Base-by-base conservation (phyloP, 208 protist genomes). In the Jaenimonas drosophilae region DNA sequence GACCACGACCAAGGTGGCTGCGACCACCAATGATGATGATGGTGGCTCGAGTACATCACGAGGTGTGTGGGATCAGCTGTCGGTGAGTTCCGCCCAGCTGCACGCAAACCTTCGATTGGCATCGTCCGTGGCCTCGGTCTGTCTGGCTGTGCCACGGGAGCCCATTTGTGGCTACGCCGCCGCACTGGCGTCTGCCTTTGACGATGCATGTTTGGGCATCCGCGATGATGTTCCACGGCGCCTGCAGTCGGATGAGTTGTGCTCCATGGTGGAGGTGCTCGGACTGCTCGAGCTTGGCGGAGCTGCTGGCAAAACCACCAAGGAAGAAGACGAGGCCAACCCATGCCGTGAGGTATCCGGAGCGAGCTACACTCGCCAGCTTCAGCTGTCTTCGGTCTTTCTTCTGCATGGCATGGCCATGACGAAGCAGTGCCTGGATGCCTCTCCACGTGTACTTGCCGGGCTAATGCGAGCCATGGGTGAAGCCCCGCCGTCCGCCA, bases 401-500 rank as follows among this genome's bases (percentile, higher is more conserved):
- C 19, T 70, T 12, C 21, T 75, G 44, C 74, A 83, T 36, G 47
- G 55, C 45, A 64, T 83, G 19, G 54, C 61, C 24, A 7, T 66
- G 24, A 71, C 74, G 9, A 76, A 77, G 51, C 74, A 77, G 27
- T 64, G 65, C 23, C 48, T 77, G 11, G 69, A 83, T 37, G 74
- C 59, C 21, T 60, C 62, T 5, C 53, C 45, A 5, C 34, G 16
- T 17, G 14, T 63, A 1, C 42, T 71, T 39, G 36, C 6, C 3
- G 29, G 38, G 19, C 29, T 54, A 14, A 54, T 70, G 26, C 50
- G 44, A 12, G 21, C 47, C 16, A 21, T 7, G 9, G 24, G 47
- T 21, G 16, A 36, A 23, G 28, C 43, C 23, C 27, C 36, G 4
- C 5, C 6, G 43, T 14, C 9, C 46, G 38, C 27, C 16, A 43